Conservation (phyloP, 352 stramenopile genomes). For the Phytophthora constricta region DNA sequence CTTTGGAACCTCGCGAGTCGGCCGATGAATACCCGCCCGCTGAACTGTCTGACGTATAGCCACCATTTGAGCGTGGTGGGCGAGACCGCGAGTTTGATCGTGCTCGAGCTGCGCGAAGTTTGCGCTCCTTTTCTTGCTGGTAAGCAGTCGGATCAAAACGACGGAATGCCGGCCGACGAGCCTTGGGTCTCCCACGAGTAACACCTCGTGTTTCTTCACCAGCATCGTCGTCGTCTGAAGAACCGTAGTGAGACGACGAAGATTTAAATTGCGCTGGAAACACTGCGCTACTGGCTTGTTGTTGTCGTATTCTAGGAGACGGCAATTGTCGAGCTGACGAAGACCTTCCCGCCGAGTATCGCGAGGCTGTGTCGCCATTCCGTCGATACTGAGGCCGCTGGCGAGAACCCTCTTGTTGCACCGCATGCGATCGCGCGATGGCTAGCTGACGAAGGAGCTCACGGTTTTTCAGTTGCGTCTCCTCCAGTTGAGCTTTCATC, state of each 20-base stretch:
- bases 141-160: slow-evolving; percentile 87
- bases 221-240: slow-evolving; percentile 41
- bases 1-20: slow-evolving; percentile 56
- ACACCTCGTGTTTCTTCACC: slow-evolving; percentile 8
- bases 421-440: slow-evolving; percentile 57
- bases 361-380: slow-evolving; percentile 13
- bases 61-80: slow-evolving; percentile 30
- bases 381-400: slow-evolving; percentile 22
- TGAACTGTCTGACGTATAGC: slow-evolving; percentile 75
- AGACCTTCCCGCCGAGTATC: slow-evolving; percentile 17
- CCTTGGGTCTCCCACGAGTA: slow-evolving; percentile 14
- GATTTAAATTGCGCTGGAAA: slow-evolving; percentile 35
- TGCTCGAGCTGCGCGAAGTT: slow-evolving; percentile 48
- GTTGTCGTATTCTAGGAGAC: slow-evolving; percentile 3
- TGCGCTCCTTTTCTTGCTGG: slow-evolving; percentile 74
- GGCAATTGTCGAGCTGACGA: slow-evolving; percentile 15
- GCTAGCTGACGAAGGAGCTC: slow-evolving; percentile 78
- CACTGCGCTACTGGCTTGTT: slow-evolving; percentile 14
- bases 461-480: slow-evolving; percentile 77
- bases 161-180: slow-evolving; percentile 45
- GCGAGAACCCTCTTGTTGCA: slow-evolving; percentile 16
- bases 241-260: slow-evolving; percentile 30
- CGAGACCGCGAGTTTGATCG: slow-evolving; percentile 38
- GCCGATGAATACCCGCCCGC: slow-evolving; percentile 72
- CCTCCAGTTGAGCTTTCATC: slow-evolving; percentile 66